phyloP scores from a whole-genome alignment of 2,329 filamentous ascomycete species.

The Colletotrichum sp. region DNA sequence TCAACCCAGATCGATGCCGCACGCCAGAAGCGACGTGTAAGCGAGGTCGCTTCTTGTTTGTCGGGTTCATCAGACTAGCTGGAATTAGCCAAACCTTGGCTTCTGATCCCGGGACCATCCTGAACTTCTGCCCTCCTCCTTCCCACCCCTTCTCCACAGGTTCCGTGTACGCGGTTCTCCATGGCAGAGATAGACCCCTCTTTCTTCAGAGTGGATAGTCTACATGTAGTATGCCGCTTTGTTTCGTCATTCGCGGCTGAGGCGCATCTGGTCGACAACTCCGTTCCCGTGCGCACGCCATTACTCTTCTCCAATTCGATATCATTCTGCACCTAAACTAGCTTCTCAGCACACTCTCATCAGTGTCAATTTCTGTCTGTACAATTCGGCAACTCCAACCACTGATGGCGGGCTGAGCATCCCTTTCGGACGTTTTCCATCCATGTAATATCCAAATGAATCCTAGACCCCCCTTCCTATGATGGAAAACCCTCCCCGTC shows the following conservation, averaged over 20 bases:
- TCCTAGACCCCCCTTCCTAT: not conserved
- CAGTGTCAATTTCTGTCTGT: not conserved
- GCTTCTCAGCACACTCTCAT: not conserved
- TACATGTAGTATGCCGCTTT: not conserved
- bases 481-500: not conserved
- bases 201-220: slow-evolving; percentile 3
- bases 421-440: not conserved
- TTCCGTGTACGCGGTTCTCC: not conserved
- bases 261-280: not conserved
- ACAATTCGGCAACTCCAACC: not conserved
- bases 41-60: not conserved
- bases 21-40: not conserved
- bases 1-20: not conserved
- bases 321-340: not conserved
- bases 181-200: not conserved
- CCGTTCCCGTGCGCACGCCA: not conserved
- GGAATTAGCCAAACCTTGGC: not conserved
- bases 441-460: not conserved
- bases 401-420: not conserved
- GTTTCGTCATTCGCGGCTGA: not conserved
- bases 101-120: not conserved
- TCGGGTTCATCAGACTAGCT: not conserved
- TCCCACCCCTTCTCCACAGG: not conserved
- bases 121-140: not conserved
- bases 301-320: not conserved